Evolutionary conservation across 2,329 filamentous ascomycete genomes (phyloP).

Genomic region (Dactylellina parvicollis): DNA sequence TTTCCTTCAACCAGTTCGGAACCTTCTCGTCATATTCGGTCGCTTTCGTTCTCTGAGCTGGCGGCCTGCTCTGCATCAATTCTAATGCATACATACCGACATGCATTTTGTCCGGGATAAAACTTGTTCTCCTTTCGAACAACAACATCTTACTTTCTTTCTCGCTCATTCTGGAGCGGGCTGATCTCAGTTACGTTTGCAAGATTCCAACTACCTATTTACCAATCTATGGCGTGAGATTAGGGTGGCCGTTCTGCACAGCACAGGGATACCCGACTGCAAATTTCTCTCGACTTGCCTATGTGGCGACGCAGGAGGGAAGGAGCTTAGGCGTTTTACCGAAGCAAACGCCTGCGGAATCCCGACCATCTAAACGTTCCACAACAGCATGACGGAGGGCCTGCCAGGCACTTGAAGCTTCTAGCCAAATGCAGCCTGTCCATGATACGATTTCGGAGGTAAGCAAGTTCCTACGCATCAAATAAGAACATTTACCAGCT

Average conservation of each 20-base stretch:
- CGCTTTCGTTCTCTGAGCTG: conserved; percentile 47
- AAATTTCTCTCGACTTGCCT: conserved; percentile 47
- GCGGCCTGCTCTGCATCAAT: conserved; percentile 50
- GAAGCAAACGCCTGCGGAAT: conserved; percentile 40
- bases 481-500: not conserved
- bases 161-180: conserved; percentile 46
- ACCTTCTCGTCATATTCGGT: conserved; percentile 44
- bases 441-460: conserved; percentile 49
- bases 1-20: conserved; percentile 50
- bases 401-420: conserved; percentile 40
- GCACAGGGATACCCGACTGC: conserved; percentile 35
- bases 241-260: conserved; percentile 50
- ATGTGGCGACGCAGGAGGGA: conserved; percentile 54
- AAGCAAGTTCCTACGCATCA: conserved; percentile 29
- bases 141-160: conserved; percentile 37
- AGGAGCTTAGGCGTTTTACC: conserved; percentile 50
- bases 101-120: conserved; percentile 53
- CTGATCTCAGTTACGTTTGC: conserved; percentile 50
- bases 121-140: conserved; percentile 49
- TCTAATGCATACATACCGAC: conserved; percentile 45
- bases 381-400: conserved; percentile 50
- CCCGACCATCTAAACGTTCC: conserved; percentile 50
- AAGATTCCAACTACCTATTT: conserved; percentile 44
- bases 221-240: conserved; percentile 49
- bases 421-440: conserved; percentile 48